Evolutionary conservation across 305 asterid species (phyloP), one percentile per base, ranked within the genome.

Genomic region (Fraxinus dipetala): DNA sequence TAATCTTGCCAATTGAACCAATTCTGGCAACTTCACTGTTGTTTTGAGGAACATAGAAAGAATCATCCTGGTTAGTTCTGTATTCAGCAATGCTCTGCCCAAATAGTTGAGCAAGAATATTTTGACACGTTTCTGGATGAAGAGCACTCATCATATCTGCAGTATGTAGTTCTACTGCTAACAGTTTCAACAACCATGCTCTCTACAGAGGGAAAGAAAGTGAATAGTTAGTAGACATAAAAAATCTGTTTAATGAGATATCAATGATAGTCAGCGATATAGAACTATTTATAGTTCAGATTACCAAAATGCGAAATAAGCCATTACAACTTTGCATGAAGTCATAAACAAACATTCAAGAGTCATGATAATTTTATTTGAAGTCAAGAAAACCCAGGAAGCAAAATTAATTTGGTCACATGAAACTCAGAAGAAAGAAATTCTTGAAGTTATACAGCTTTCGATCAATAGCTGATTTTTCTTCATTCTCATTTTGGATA

Each of bases 151-250:
- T 72, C 87, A 88, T 82, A 81, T 94, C 95, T 26, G 97, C 97
- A 73, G 90, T 88, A 87, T 96, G 99, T 63, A 94, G 83, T 79
- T 91, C 98, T 20, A 93, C 88, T 56, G 98, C 95, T 81, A 96
- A 89, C 85, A 96, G 97, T 90, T 96, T 96, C 92, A 94, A 89
- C 79, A 96, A 83, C 99, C 99, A 96, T 35, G 98, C 96, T 87
- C 98, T 89, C 99, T 96, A 86, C 80, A 88, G 45, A 82, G 86
- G 75, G 80, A 77, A 81, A 80, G 75, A 75, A 81, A 32, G 16
- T 24, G 74, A 20, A 13, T 16, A 32, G 14, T 28, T 65, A 65
- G 16, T 24, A 28, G 73, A 65, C 73, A 26, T 2, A 13, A 16
- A 69, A 30, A 31, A 31, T 30, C 31, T 30, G 45, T 70, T 31